phyloP scores from a whole-genome alignment of 768 basidiomycete genomes.

The Lactifluus pinguis region DNA sequence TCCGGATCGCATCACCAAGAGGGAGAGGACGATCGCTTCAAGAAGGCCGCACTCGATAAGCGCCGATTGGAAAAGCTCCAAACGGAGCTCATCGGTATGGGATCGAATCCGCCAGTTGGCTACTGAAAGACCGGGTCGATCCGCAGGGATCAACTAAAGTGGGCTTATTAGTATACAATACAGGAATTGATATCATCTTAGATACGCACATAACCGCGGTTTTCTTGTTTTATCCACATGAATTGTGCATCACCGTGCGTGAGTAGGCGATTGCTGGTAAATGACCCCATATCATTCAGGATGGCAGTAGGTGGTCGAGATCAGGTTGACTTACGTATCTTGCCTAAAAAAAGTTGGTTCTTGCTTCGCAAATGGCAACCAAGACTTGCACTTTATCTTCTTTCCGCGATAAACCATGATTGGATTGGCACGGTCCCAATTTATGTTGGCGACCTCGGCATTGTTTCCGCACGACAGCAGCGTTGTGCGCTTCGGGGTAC shows the following conservation, averaged over 20 bases:
- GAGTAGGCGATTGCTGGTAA: conserved; percentile 1
- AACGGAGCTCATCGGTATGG: neutral
- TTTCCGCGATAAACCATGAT: conserved; percentile 6
- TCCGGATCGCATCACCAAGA: conserved; percentile 4
- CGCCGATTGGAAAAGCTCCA: conserved; percentile 10
- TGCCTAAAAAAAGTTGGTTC: neutral
- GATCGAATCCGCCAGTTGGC: conserved; percentile 10
- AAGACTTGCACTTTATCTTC: conserved; percentile 10
- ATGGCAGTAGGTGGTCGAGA: neutral
- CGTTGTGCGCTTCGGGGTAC: conserved; percentile 3
- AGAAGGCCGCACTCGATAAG: conserved; percentile 4
- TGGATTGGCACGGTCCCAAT: conserved; percentile 11
- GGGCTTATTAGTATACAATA: neutral
- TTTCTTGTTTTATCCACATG: neutral
- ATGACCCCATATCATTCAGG: neutral
- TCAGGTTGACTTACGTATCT: neutral
- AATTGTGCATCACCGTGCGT: conserved; percentile 1
- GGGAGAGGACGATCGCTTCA: conserved; percentile 9
- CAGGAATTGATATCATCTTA: neutral
- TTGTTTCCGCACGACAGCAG: neutral
- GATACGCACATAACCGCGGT: conserved; percentile 4
- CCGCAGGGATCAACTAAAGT: conserved; percentile 3
- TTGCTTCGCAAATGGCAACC: conserved; percentile 9
- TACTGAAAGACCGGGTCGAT: conserved; percentile 10
- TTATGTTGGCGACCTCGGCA: conserved; percentile 4